phyloP scores from a whole-genome alignment of 495 filamentous ascomycete species.

The Penicillium goetzii region DNA sequence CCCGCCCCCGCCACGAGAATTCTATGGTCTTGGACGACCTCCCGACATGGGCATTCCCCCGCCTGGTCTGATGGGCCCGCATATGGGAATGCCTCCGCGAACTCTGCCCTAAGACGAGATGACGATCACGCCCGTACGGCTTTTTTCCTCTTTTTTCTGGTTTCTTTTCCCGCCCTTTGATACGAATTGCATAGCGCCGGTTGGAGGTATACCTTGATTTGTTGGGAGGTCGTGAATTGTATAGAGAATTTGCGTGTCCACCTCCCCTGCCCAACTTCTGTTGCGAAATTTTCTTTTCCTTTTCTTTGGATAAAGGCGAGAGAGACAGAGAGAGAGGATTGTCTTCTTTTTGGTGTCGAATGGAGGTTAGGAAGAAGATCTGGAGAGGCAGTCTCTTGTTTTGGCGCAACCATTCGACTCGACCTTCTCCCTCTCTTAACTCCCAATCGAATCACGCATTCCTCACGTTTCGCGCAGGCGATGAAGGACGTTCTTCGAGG shows the following conservation, averaged over 20 bases:
- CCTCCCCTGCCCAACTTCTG: slow-evolving; percentile 20
- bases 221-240: slow-evolving; percentile 32
- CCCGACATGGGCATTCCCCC: slow-evolving; percentile 39
- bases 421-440: neutral
- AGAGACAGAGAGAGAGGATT: neutral
- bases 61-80: slow-evolving; percentile 37
- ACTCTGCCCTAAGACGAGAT: slow-evolving; percentile 44
- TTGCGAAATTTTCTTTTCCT: slow-evolving; percentile 18
- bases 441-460: neutral
- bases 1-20: slow-evolving; percentile 44
- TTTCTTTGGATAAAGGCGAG: slow-evolving; percentile 1
- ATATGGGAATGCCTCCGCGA: slow-evolving; percentile 44
- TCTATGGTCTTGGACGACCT: slow-evolving; percentile 43
- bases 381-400: neutral
- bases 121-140: slow-evolving; percentile 35
- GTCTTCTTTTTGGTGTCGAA: neutral
- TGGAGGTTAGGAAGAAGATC: neutral
- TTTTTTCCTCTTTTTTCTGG: slow-evolving; percentile 26
- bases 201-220: slow-evolving; percentile 48
- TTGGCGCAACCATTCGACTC: slow-evolving; percentile 10
- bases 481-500: slow-evolving; percentile 33
- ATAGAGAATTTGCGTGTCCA: slow-evolving; percentile 36
- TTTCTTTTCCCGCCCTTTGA: slow-evolving; percentile 33
- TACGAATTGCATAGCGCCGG: slow-evolving; percentile 54
- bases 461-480: neutral